These are phyloP conservation scores for Babesia bigemina DNA, from an alignment of 169 alveolate genomes.

Conservation along the genomic window DNA sequence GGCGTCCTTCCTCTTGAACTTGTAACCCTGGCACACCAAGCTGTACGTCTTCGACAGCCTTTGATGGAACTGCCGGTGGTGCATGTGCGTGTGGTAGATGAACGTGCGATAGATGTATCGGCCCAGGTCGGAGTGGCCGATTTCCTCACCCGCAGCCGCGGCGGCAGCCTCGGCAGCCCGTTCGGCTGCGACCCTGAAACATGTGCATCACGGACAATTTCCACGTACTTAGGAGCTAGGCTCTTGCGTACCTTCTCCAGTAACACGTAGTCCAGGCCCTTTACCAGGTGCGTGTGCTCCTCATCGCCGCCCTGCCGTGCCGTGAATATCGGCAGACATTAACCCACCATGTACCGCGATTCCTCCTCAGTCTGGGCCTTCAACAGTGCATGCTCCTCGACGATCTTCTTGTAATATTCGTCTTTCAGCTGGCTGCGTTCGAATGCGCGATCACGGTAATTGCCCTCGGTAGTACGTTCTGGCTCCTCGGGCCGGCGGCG, in stretches of 20 bases:
- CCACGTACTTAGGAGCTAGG: constrained; percentile 25
- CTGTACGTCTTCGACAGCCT: constrained; percentile 56
- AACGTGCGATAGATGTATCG: constrained; percentile 65
- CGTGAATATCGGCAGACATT: background rate
- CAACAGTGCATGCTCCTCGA: constrained; percentile 49
- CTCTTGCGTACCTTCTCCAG: constrained; percentile 73
- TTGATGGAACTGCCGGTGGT: constrained; percentile 66
- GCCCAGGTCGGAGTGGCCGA: constrained; percentile 61
- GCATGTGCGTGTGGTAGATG: constrained; percentile 72
- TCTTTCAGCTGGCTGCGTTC: constrained; percentile 61
- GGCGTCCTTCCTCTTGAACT: constrained; percentile 11
- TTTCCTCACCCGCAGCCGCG: constrained; percentile 16
- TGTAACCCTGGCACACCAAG: constrained; percentile 58
- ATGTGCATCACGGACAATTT: background rate
- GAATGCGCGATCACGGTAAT: constrained; percentile 56
- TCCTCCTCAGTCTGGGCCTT: constrained; percentile 60
- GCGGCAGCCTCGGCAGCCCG: constrained; percentile 12
- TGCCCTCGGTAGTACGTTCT: constrained; percentile 2
- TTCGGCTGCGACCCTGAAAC: constrained; percentile 2
- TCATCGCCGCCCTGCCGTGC: constrained; percentile 76
- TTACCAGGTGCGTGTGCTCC: constrained; percentile 77
- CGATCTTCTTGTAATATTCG: constrained; percentile 47
- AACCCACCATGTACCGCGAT: constrained; percentile 65
- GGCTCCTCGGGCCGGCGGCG: constrained; percentile 9
- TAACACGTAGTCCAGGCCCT: constrained; percentile 77